Evolutionary conservation across 2,329 filamentous ascomycete species (phyloP), one percentile per base, ranked within the genome.

Genomic region (Trichoderma cornu-damae): DNA sequence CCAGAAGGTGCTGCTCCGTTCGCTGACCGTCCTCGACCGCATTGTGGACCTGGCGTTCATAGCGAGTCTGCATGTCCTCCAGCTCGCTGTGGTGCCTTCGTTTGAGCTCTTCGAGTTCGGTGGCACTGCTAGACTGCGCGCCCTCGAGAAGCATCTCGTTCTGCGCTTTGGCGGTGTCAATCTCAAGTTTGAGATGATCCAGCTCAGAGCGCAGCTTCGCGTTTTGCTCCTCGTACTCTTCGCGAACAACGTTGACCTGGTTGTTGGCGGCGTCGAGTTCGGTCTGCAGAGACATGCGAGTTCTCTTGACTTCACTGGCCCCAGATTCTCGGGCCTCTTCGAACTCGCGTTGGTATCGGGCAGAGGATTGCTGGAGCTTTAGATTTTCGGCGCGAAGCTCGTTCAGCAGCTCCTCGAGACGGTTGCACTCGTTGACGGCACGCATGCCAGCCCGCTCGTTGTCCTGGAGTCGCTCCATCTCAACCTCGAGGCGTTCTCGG

Each of bases 61-160:
- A 88, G 62, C 88, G 86, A 59, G 85, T 82, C 62, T 88, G 84
- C 40, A 93, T 74, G 64, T 93, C 89, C 66, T 91, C 88, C 1
- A 91, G 72, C 58, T 85, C 82, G 62, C 86, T 84, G 63, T 85
- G 81, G 65, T 89, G 84, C 67, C 83, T 86, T 54, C 77, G 77
- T 30, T 68, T 67, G 26, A 82, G 70, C 60, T 79, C 77, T 18
- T 77, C 74, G 26, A 84, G 67, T 24, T 78, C 74, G 1, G 80
- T 76, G 54, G 82, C 79, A 72, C 87, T 89, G 14, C 82, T 84
- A 60, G 84, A 83, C 59, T 89, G 83, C 20, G 87, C 87, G 63
- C 94, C 90, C 70, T 96, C 89, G 9, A 96, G 79, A 53, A 94
- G 80, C 76, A 94, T 87, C 67, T 96, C 90, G 64, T 89, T 86